phyloP scores from a whole-genome alignment of 2,329 filamentous ascomycete species.

The Akanthomyces dipterigenus region DNA sequence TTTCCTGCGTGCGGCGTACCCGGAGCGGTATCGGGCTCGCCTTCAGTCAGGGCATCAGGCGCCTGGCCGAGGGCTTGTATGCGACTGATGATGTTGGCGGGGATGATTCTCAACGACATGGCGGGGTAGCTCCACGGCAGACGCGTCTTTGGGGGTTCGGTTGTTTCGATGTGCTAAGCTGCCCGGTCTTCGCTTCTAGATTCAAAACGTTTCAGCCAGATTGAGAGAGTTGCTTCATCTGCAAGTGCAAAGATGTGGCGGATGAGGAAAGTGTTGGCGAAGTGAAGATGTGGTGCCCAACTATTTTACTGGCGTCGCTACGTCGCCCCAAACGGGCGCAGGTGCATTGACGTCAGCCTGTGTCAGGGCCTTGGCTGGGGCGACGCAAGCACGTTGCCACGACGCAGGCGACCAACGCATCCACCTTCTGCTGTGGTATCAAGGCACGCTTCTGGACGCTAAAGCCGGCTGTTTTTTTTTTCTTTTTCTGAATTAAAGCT shows the following conservation, averaged over 20 bases:
- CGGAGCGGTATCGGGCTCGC: not conserved
- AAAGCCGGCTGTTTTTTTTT: too few species aligned
- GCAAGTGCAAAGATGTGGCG: not conserved
- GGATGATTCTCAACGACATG: conserved; percentile 9
- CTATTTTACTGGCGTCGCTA: not conserved
- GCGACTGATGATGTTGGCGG: conserved; percentile 4
- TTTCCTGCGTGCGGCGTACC: not conserved
- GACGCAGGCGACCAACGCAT: not conserved
- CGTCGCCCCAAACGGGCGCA: not conserved
- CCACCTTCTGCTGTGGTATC: too few species aligned
- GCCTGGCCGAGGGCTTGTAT: not conserved
- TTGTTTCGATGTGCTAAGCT: not conserved
- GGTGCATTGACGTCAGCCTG: conserved; percentile 3
- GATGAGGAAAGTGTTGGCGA: not conserved
- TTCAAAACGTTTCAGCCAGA: not conserved
- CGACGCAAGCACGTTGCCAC: conserved; percentile 1
- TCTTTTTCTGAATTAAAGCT: too few species aligned
- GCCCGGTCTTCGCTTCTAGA: not conserved
- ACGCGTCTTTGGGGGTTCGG: not conserved
- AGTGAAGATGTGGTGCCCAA: not conserved
- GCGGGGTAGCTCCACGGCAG: not conserved
- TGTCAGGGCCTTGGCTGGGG: not conserved
- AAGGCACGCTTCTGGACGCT: too few species aligned
- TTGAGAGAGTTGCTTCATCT: not conserved
- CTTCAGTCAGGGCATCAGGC: not conserved